Percentiles rank a stretch among this genome's conserved stretches.
These are phyloP conservation scores for Xylariaceae sp. DNA, from an alignment of 2,329 filamentous ascomycete genomes.

Conservation along the genomic window DNA sequence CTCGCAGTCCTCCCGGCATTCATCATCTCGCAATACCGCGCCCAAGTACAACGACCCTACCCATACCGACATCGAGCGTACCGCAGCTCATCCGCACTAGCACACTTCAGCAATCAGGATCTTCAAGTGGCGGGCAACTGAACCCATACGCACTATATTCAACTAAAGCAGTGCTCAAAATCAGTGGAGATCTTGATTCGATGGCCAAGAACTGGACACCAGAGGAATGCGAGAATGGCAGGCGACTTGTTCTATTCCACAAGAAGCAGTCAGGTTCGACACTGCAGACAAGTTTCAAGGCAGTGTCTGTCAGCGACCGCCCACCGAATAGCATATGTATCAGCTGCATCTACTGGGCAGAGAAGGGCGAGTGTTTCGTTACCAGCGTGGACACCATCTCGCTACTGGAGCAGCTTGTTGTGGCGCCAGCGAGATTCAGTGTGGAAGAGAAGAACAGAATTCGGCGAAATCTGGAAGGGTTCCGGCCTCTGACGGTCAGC, in stretches of 20 bases:
- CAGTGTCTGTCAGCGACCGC: slow-evolving; percentile 76
- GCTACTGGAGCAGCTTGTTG: slow-evolving; percentile 87
- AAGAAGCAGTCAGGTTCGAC: slow-evolving; percentile 79
- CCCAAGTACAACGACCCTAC: slow-evolving; percentile 47
- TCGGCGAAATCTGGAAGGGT: slow-evolving; percentile 90
- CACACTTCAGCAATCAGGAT: slow-evolving; percentile 43
- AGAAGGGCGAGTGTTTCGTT: slow-evolving; percentile 86
- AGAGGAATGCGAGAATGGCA: slow-evolving; percentile 75
- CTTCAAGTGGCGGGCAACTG: slow-evolving; percentile 48
- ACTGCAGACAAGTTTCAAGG: slow-evolving; percentile 75
- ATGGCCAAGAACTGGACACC: slow-evolving; percentile 83
- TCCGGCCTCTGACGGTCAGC: slow-evolving; percentile 87
- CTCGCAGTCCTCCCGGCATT: slow-evolving; percentile 38
- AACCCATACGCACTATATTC: slow-evolving; percentile 81
- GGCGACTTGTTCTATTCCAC: slow-evolving; percentile 85
- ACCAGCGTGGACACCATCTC: slow-evolving; percentile 97
- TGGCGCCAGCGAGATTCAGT: slow-evolving; percentile 71
- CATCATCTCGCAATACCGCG: slow-evolving; percentile 45
- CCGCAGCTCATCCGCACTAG: slow-evolving; percentile 57
- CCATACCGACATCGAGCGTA: slow-evolving; percentile 43
- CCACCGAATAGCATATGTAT: slow-evolving; percentile 86
- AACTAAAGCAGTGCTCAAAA: slow-evolving; percentile 79
- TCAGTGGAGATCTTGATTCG: slow-evolving; percentile 77
- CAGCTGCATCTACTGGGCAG: slow-evolving; percentile 96
- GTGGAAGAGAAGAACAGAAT: slow-evolving; percentile 99